phyloP scores from a whole-genome alignment of 345 rosid species.

The Physaria fendleri region DNA sequence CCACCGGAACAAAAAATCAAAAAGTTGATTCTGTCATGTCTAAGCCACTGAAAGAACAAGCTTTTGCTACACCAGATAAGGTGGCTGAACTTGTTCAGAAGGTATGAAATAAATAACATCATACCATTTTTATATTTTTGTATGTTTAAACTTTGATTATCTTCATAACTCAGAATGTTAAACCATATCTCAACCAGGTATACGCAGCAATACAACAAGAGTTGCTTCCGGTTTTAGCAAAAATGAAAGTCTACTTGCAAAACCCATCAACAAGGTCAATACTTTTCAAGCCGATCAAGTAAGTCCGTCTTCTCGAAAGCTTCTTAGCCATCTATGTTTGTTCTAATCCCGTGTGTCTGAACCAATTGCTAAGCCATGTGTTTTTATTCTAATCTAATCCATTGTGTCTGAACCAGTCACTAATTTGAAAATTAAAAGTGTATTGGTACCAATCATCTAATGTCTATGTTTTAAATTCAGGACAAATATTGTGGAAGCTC shows the following conservation, averaged over 20 bases:
- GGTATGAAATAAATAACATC: constrained; percentile 43
- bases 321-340: background rate
- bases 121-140: too few relatives aligned
- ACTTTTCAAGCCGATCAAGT: constrained; percentile 94
- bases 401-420: background rate
- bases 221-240: constrained; percentile 60
- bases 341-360: background rate
- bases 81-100: constrained; percentile 92
- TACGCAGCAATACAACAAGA: constrained; percentile 64
- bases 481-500: constrained; percentile 96
- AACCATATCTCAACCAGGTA: constrained; percentile 42
- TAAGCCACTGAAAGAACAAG: constrained; percentile 91
- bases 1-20: constrained; percentile 53
- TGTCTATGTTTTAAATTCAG: constrained; percentile 34
- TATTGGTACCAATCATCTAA: background rate
- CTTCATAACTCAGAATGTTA: background rate
- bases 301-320: constrained; percentile 25
- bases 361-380: background rate
- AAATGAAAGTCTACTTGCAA: constrained; percentile 91
- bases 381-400: background rate
- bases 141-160: background rate
- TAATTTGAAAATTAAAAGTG: background rate
- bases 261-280: constrained; percentile 78
- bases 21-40: constrained; percentile 63
- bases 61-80: constrained; percentile 91